A percentile compares a stretch with the other conserved stretches of the same genome.
phyloP scores from a whole-genome alignment of 2,329 filamentous ascomycete species.

The Neonectria punicea region DNA sequence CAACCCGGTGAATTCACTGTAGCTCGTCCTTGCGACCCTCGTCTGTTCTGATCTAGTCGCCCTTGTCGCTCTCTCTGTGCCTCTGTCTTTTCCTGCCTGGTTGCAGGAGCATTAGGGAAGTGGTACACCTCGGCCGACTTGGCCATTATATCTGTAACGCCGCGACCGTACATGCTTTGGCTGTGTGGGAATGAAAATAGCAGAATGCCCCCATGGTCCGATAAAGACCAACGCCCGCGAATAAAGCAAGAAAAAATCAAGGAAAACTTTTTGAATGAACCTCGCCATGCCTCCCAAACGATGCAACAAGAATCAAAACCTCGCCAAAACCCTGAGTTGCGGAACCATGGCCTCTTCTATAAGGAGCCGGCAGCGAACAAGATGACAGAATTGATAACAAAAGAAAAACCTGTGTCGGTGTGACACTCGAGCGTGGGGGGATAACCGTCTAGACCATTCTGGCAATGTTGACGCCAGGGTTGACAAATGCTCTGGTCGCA shows the following conservation, averaged over 20 bases:
- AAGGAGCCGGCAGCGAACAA: not conserved
- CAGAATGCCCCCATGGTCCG: slow-evolving; percentile 32
- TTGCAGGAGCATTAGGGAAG: slow-evolving; percentile 42
- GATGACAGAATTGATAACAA: slow-evolving; percentile 27
- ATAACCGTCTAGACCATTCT: slow-evolving; percentile 33
- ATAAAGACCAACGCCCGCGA: slow-evolving; percentile 39
- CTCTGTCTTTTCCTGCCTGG: slow-evolving; percentile 32
- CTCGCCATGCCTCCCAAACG: slow-evolving; percentile 50
- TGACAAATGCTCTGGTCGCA: slow-evolving; percentile 68
- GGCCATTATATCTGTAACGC: slow-evolving; percentile 39
- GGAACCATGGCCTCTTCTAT: slow-evolving; percentile 8
- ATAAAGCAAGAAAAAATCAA: slow-evolving; percentile 30
- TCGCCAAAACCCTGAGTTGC: slow-evolving; percentile 27
- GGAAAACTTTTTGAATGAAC: slow-evolving; percentile 43
- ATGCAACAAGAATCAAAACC: slow-evolving; percentile 35
- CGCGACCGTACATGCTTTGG: slow-evolving; percentile 32
- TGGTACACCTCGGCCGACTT: slow-evolving; percentile 37
- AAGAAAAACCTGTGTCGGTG: slow-evolving; percentile 32
- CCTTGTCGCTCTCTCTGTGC: slow-evolving; percentile 1
- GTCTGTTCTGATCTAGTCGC: slow-evolving; percentile 22
- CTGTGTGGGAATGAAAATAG: slow-evolving; percentile 32
- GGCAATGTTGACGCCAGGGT: slow-evolving; percentile 61
- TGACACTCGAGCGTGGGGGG: slow-evolving; percentile 6
- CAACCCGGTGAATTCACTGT: slow-evolving; percentile 21
- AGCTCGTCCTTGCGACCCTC: slow-evolving; percentile 25